Evolutionary conservation across 1,139 yeast genomes (phyloP).

Genomic region (Protomyces lactucae-debilis): DNA sequence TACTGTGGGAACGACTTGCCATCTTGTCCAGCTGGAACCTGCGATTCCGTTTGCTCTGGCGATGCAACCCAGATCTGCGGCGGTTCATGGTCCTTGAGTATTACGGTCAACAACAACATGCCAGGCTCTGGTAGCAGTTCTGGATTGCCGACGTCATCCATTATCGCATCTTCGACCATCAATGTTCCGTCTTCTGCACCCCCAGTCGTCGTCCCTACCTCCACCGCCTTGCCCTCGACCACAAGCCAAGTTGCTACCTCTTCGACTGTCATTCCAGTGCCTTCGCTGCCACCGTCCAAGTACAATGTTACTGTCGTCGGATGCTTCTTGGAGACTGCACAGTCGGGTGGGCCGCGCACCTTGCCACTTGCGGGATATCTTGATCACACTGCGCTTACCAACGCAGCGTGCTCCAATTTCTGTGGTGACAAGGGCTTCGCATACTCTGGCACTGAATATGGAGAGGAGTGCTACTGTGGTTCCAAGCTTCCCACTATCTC

Average conservation of each 20-base stretch:
- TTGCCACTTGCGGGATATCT: slow-evolving; percentile 1
- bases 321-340: slow-evolving; percentile 7
- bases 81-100: slow-evolving; percentile 7
- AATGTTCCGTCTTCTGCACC: too few relatives aligned
- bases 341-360: slow-evolving; percentile 1
- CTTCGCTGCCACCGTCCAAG: background rate
- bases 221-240: too few relatives aligned
- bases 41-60: slow-evolving; percentile 17
- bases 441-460: slow-evolving; percentile 2
- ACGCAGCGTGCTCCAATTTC: slow-evolving; percentile 8
- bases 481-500: background rate
- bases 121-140: background rate
- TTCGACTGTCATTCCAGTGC: too few relatives aligned
- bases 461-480: slow-evolving; percentile 16
- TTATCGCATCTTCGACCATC: too few relatives aligned
- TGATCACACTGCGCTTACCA: slow-evolving; percentile 5
- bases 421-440: slow-evolving; percentile 6
- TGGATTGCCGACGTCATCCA: too few relatives aligned
- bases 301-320: background rate
- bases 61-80: slow-evolving; percentile 14
- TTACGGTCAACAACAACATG: background rate
- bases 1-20: slow-evolving; percentile 11
- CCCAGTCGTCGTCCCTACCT: too few relatives aligned
- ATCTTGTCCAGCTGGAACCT: slow-evolving; percentile 4
- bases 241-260: too few relatives aligned